Evolutionary conservation across 352 stramenopile genomes (phyloP).

Genomic region (Globisporangium okanoganense): DNA sequence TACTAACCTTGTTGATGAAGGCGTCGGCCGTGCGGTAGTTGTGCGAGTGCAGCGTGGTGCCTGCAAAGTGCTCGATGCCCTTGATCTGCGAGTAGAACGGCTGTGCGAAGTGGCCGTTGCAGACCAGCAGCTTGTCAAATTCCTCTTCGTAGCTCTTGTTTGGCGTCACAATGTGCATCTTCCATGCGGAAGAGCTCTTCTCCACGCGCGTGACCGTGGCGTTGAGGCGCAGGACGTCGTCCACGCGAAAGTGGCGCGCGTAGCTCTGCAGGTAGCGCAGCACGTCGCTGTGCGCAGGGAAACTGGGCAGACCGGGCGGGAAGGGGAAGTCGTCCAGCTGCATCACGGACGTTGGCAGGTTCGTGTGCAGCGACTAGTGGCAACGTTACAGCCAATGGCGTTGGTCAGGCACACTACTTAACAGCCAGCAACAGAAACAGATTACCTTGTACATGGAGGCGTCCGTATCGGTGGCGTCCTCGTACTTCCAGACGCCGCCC

Average conservation of each 20-base stretch:
- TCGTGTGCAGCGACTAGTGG: slow-evolving; percentile 69
- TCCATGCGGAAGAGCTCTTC: slow-evolving; percentile 36
- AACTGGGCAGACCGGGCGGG: slow-evolving; percentile 43
- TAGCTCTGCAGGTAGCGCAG: slow-evolving; percentile 72
- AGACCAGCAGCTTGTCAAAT: slow-evolving; percentile 74
- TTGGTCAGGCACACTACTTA: background rate
- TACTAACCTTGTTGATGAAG: slow-evolving; percentile 38
- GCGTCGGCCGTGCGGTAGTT: slow-evolving; percentile 43
- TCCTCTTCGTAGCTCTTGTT: slow-evolving; percentile 55
- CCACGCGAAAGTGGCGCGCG: slow-evolving; percentile 46
- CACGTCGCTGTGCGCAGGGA: slow-evolving; percentile 58
- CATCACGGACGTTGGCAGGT: slow-evolving; percentile 78
- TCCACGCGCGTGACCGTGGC: slow-evolving; percentile 45
- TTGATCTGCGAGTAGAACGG: slow-evolving; percentile 43
- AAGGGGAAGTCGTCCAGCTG: slow-evolving; percentile 71
- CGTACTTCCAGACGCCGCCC: slow-evolving; percentile 82
- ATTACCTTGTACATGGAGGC: slow-evolving; percentile 70
- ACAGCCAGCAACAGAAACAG: background rate
- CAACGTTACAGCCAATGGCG: background rate
- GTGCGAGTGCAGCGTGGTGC: slow-evolving; percentile 44
- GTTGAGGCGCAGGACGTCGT: slow-evolving; percentile 42
- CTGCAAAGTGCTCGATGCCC: slow-evolving; percentile 49
- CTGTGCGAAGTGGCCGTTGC: slow-evolving; percentile 75
- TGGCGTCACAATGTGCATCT: slow-evolving; percentile 30
- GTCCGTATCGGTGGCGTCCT: slow-evolving; percentile 36